Evolutionary conservation across 805 yeast genomes (phyloP).

Genomic region (Yueomyces sinensis): DNA sequence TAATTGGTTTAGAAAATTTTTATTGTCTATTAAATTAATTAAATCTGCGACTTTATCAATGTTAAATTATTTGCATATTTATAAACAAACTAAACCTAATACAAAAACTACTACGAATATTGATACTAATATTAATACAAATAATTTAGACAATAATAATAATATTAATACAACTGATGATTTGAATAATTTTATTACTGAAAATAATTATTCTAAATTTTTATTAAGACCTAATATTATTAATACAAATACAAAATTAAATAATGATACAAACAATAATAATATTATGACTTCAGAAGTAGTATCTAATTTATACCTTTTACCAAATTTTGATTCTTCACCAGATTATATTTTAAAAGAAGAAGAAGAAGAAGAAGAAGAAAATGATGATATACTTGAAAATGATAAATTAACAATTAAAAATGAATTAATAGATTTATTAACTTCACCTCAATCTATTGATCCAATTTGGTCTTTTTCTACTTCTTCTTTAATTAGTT

Average conservation of each 20-base stretch:
- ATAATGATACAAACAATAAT: conserved; percentile 10
- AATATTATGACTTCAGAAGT: conserved; percentile 7
- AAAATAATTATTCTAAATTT: conserved; percentile 15
- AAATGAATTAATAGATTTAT: conserved; percentile 2
- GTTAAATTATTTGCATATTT: neutral
- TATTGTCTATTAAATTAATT: conserved; percentile 5
- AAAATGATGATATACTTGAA: conserved; percentile 1
- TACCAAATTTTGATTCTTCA: conserved; percentile 19
- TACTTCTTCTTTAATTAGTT: conserved; percentile 18
- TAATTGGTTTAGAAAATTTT: neutral
- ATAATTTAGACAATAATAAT: neutral
- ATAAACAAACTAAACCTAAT: neutral
- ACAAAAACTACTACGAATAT: neutral
- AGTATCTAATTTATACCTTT: conserved; percentile 3
- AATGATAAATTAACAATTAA: neutral
- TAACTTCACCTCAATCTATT: conserved; percentile 1
- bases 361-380: neutral
- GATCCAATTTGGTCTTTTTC: conserved; percentile 21
- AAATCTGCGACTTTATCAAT: conserved; percentile 5
- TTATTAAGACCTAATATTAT: conserved; percentile 6
- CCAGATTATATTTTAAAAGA: conserved; percentile 15
- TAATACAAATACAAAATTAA: conserved; percentile 8
- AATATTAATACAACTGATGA: conserved; percentile 3
- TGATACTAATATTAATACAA: neutral
- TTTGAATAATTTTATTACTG: conserved; percentile 13